Base-by-base conservation (phyloP, 768 basidiomycete genomes). In the Boletus vinaceobasis region DNA sequence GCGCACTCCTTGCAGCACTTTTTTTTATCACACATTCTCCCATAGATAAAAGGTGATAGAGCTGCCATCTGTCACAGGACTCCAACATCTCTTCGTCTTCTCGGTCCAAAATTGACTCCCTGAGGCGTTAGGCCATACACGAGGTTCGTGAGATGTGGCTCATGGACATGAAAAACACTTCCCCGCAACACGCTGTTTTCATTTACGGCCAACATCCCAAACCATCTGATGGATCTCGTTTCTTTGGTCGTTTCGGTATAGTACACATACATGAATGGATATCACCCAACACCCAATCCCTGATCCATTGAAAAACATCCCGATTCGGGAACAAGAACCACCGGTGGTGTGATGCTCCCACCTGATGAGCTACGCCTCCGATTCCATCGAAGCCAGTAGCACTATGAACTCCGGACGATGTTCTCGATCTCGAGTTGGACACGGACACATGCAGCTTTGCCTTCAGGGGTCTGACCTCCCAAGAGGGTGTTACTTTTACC, bases 391-490 rank as follows among this genome's bases (percentile, higher is more conserved):
- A 39, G 10, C 62, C 57, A 45, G 43, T 52, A 47, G 60, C 47
- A 53, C 53, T 56, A 61, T 58, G 52, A 42, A 32, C 60, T 62
- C 52, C 52, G 69, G 72, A 85, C 74, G 56, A 87, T 82, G 47
- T 79, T 74, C 72, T 90, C 88, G 39, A 90, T 75, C 65, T 85
- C 82, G 32, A 87, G 73, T 67, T 83, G 77, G 26, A 86, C 78
- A 11, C 88, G 77, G 2, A 82, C 77, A 1, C 86, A 82, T 19
- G 85, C 83, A 4, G 86, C 83, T 23, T 72, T 79, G 15, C 85
- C 86, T 58, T 84, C 86, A 8, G 81, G 72, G n/a, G 75, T 74
- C 42, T 73, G 63, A 0, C 86, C 87, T 4, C 88, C 88, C 33
- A 90, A 78, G 29, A 79, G 50, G 35, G 62, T 37, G 36, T 71